phyloP scores from a whole-genome alignment of 2,329 filamentous ascomycete genomes.

The Curvularia sp. region DNA sequence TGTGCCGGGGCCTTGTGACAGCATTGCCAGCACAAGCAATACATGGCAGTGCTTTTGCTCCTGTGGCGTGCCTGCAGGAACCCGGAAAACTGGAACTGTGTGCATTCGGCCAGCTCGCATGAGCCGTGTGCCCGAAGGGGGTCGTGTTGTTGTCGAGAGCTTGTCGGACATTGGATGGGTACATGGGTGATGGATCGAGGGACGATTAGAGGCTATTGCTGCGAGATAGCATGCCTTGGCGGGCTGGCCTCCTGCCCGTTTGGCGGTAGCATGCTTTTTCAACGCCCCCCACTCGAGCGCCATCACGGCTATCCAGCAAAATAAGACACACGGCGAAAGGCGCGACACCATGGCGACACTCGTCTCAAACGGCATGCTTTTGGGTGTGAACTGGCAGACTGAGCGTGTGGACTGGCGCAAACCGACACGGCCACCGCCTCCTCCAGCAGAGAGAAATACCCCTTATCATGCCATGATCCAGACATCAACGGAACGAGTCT shows the following conservation, averaged over 20 bases:
- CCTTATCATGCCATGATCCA: background rate
- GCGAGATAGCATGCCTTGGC: conserved; percentile 23
- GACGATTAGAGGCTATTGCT: conserved; percentile 12
- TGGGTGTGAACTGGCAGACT: background rate
- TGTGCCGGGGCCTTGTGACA: background rate
- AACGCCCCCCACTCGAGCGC: conserved; percentile 7
- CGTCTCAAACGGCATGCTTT: background rate
- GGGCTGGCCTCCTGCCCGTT: conserved; percentile 26
- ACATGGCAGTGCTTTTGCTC: conserved; percentile 5
- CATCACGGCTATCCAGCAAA: conserved; percentile 3
- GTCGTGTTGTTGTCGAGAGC: background rate
- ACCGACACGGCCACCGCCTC: background rate
- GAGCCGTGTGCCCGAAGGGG: conserved; percentile 7
- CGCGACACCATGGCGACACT: conserved; percentile 4
- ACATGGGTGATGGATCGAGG: conserved; percentile 11
- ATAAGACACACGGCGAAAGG: background rate
- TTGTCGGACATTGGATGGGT: conserved; percentile 3
- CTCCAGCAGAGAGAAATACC: background rate
- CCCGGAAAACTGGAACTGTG: conserved; percentile 20
- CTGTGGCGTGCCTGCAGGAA: conserved; percentile 26
- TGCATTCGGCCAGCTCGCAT: conserved; percentile 16
- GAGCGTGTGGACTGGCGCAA: background rate
- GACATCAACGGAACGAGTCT: background rate
- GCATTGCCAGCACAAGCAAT: conserved; percentile 2
- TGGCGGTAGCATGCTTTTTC: conserved; percentile 13